Base-by-base conservation (phyloP, 345 rosid species). In the Aquilaria sinensis region DNA sequence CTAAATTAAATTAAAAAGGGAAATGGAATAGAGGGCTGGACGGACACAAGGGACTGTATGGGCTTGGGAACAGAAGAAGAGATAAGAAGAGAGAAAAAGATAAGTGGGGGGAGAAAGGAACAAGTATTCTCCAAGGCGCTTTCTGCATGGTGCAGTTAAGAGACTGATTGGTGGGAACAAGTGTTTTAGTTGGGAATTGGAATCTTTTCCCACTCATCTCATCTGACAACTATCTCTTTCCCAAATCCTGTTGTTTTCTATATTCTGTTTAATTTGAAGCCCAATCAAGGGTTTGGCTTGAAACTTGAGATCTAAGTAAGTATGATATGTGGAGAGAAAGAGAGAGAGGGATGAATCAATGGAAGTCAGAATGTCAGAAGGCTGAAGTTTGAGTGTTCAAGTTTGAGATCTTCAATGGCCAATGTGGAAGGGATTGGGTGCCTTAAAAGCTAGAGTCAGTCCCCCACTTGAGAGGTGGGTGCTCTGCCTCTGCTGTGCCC, bases 41-140 rank as follows among this genome's bases (percentile, higher is more conserved):
- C 74, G 61, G 67, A 69, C 63, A 72, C 66, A 71, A 67, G 78
- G 71, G 64, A 72, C 62, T 68, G 82, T 70, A 87, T 86, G 95
- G 95, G 95, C 85, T 79, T 77, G 86, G 92, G 79, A 83, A 82
- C 78, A 72, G 88, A 78, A 66, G 74, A 81, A 90, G 80, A 78
- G 69, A 80, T 77, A 70, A 72, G 74, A 67, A 74, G 80, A 72
- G 76, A 77, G 77, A 37, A 37, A 37, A 74, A 77, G 77, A 62
- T 11, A 47, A 47, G 47, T 56, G 51, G 41, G 32, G 80, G 56
- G 47, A 56, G 62, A 68, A 50, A 57, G 14, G 55, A 47, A 53
- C 61, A 69, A 57, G 65, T 67, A 63, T 47, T 59, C 61, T 67
- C 63, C 56, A 43, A 57, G 53, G 58, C 69, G 72, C 51, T 67